phyloP scores from a whole-genome alignment of 257 asterid species.

The Schizonepeta tenuifolia region DNA sequence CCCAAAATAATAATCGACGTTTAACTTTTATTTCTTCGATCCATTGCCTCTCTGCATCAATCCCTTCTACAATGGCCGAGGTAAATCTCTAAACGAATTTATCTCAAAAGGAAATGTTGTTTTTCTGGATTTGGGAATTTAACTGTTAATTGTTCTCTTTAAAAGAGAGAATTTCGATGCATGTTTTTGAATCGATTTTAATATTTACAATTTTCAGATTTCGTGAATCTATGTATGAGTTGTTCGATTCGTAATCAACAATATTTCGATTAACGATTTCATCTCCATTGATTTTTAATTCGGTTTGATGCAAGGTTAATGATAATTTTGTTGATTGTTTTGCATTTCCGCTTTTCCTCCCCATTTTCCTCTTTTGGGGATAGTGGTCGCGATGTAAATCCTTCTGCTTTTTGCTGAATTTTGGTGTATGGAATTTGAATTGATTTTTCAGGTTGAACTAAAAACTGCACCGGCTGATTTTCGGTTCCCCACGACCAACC shows the following conservation, averaged over 20 bases:
- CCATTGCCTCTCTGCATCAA: slow-evolving; percentile 16
- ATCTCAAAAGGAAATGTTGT: background rate
- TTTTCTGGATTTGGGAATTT: background rate
- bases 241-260: background rate
- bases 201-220: background rate
- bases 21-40: slow-evolving; percentile 22
- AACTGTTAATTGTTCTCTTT: background rate
- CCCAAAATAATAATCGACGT: slow-evolving; percentile 6
- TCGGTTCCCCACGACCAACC: slow-evolving; percentile 97
- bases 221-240: background rate
- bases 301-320: slow-evolving; percentile 10
- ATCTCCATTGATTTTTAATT: background rate
- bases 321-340: background rate
- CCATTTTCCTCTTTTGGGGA: background rate
- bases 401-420: background rate
- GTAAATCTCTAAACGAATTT: slow-evolving; percentile 30
- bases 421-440: background rate
- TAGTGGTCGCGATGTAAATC: slow-evolving; percentile 11
- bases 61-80: slow-evolving; percentile 52
- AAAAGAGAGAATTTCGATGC: background rate
- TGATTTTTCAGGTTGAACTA: slow-evolving; percentile 64
- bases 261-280: background rate
- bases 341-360: background rate
- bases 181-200: slow-evolving; percentile 4
- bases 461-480: slow-evolving; percentile 96